These are phyloP conservation scores for Hura crepitans DNA, from an alignment of 441 rosid genomes.

Conservation along the genomic window DNA sequence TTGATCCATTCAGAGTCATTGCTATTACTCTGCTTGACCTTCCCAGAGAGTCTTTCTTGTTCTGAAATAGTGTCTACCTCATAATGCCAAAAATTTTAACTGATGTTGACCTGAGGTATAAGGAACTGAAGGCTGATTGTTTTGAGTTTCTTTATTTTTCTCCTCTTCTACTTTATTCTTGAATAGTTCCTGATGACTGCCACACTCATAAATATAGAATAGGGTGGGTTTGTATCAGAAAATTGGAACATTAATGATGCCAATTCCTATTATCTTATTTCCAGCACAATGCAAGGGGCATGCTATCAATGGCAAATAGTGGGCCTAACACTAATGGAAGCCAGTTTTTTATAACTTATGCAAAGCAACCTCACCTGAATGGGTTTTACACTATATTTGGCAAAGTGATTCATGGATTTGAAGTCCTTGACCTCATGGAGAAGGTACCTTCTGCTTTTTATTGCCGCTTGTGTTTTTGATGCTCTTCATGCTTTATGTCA, in stretches of 20 bases:
- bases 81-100: not conserved
- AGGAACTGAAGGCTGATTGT: slow-evolving; percentile 5
- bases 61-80: not conserved
- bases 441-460: slow-evolving; percentile 45
- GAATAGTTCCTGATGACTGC: not conserved
- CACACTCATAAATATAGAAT: not conserved
- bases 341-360: slow-evolving; percentile 82
- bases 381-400: slow-evolving; percentile 90
- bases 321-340: slow-evolving; percentile 98
- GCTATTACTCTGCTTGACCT: not conserved
- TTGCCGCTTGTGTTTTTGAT: not conserved
- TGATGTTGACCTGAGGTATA: not conserved
- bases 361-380: slow-evolving; percentile 93
- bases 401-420: slow-evolving; percentile 93
- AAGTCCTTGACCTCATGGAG: slow-evolving; percentile 95
- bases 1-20: not conserved
- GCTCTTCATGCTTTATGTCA: not conserved
- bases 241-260: not conserved
- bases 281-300: slow-evolving; percentile 96
- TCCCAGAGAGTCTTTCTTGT: not conserved
- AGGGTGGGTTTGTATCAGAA: not conserved
- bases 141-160: not conserved
- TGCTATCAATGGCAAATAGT: slow-evolving; percentile 88
- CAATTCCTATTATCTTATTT: slow-evolving; percentile 9
- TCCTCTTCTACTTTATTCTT: not conserved